Evolutionary conservation across 495 filamentous ascomycete genomes (phyloP).

Genomic region (Aspergillus mulundensis): DNA sequence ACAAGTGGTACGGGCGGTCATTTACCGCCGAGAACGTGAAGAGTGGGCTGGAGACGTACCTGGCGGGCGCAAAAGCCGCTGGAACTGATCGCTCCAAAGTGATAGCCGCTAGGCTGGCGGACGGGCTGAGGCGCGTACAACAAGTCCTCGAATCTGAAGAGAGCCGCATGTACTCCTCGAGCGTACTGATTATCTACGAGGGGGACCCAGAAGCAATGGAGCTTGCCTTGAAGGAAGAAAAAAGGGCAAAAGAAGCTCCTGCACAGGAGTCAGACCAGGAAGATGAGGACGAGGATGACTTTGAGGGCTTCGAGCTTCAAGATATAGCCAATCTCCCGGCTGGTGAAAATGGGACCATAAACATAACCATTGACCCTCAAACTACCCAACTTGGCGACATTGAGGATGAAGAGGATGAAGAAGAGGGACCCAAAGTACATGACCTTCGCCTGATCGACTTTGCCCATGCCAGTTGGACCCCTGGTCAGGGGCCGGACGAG

Average conservation of each 20-base stretch:
- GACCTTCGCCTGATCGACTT: slow-evolving; percentile 92
- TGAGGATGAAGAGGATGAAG: slow-evolving; percentile 64
- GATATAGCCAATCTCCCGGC: slow-evolving; percentile 29
- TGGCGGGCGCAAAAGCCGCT: slow-evolving; percentile 60
- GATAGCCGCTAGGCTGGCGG: slow-evolving; percentile 59
- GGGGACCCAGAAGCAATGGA: slow-evolving; percentile 71
- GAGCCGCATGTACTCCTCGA: slow-evolving; percentile 91
- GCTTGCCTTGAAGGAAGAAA: slow-evolving; percentile 60
- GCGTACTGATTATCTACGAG: slow-evolving; percentile 87
- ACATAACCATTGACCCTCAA: slow-evolving; percentile 39
- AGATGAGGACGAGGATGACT: slow-evolving; percentile 52
- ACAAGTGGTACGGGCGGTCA: slow-evolving; percentile 80
- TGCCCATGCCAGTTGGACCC: slow-evolving; percentile 85
- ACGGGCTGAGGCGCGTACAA: slow-evolving; percentile 62
- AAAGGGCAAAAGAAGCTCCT: slow-evolving; percentile 26
- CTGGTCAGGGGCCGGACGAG: slow-evolving; percentile 82
- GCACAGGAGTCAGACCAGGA: slow-evolving; percentile 22
- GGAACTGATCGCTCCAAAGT: slow-evolving; percentile 46
- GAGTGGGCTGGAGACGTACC: slow-evolving; percentile 70
- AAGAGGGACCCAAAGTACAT: slow-evolving; percentile 67
- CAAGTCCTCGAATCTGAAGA: slow-evolving; percentile 67
- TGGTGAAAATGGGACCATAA: slow-evolving; percentile 29
- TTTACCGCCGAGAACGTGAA: slow-evolving; percentile 69
- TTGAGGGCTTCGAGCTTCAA: slow-evolving; percentile 46
- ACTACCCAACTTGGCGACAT: slow-evolving; percentile 24